phyloP scores from a whole-genome alignment of 305 asterid genomes.

The Striga hermonthica region DNA sequence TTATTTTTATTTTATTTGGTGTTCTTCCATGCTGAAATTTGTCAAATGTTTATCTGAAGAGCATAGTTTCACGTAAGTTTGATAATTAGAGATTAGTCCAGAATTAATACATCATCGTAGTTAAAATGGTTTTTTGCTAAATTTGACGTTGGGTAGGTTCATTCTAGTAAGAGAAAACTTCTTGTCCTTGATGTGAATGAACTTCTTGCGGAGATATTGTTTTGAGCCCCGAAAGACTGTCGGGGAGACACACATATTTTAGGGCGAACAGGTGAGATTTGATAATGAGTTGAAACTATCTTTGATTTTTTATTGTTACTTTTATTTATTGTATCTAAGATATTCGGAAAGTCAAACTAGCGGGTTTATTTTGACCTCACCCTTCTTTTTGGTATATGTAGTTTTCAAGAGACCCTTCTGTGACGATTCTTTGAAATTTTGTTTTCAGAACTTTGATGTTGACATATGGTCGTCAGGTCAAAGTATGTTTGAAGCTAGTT shows the following conservation, averaged over 20 bases:
- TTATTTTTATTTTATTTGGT: too few relatives aligned
- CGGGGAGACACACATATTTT: constrained; percentile 45
- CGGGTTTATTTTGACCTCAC: constrained; percentile 29
- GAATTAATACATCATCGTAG: too few relatives aligned
- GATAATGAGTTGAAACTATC: constrained; percentile 5
- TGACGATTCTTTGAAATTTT: constrained; percentile 70
- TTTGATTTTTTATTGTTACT: neutral
- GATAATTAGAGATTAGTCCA: too few relatives aligned
- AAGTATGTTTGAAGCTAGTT: constrained; percentile 40
- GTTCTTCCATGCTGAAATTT: too few relatives aligned
- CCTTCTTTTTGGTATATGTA: constrained; percentile 35
- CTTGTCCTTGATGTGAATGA: constrained; percentile 92
- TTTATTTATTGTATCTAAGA: neutral
- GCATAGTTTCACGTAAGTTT: too few relatives aligned
- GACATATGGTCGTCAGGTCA: constrained; percentile 94
- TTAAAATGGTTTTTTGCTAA: too few relatives aligned
- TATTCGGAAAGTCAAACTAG: neutral
- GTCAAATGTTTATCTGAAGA: too few relatives aligned
- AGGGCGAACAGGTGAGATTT: constrained; percentile 74
- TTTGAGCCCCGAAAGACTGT: constrained; percentile 59
- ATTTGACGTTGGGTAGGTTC: too few relatives aligned
- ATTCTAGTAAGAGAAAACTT: constrained; percentile 53
- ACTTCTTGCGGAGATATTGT: constrained; percentile 67
- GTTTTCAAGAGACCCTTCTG: constrained; percentile 92
- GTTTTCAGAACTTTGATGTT: constrained; percentile 80